Conservation (phyloP, 352 stramenopile genomes). For the Phytophthora foliorum region DNA sequence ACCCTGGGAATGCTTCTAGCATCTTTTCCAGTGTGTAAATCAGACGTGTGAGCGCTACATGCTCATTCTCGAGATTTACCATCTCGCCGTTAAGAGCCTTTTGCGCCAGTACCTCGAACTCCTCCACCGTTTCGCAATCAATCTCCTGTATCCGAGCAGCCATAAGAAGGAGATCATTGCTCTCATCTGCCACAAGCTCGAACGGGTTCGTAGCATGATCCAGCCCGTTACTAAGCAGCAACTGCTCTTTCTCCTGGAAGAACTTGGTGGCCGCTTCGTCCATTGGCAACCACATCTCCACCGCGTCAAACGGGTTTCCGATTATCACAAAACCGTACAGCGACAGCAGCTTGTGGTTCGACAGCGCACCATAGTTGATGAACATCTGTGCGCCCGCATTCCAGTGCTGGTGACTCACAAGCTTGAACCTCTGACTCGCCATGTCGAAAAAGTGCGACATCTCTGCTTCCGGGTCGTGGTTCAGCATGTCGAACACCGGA, state of each 20-base stretch:
- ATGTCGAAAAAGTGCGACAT: slow-evolving; percentile 79
- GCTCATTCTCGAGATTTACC: slow-evolving; percentile 65
- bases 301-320: slow-evolving; percentile 72
- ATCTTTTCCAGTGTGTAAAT: slow-evolving; percentile 75
- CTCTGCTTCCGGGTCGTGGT: slow-evolving; percentile 80
- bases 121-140: slow-evolving; percentile 50
- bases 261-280: slow-evolving; percentile 49
- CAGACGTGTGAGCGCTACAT: slow-evolving; percentile 55
- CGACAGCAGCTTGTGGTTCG: slow-evolving; percentile 85
- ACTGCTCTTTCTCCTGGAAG: slow-evolving; percentile 56
- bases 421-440: slow-evolving; percentile 57
- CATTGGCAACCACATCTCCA: slow-evolving; percentile 84
- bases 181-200: slow-evolving; percentile 68
- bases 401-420: slow-evolving; percentile 84
- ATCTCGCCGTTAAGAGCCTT: slow-evolving; percentile 67
- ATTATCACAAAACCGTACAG: slow-evolving; percentile 85
- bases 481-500: slow-evolving; percentile 90
- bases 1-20: slow-evolving; percentile 56
- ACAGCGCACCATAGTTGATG: slow-evolving; percentile 85
- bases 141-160: slow-evolving; percentile 74
- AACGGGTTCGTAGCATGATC: slow-evolving; percentile 70
- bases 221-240: slow-evolving; percentile 61
- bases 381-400: slow-evolving; percentile 75
- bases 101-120: slow-evolving; percentile 46
- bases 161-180: slow-evolving; percentile 77